Evolutionary conservation across 345 rosid species (phyloP), one percentile per base, ranked within the genome.

Genomic region (Eucalyptus coolabah): DNA sequence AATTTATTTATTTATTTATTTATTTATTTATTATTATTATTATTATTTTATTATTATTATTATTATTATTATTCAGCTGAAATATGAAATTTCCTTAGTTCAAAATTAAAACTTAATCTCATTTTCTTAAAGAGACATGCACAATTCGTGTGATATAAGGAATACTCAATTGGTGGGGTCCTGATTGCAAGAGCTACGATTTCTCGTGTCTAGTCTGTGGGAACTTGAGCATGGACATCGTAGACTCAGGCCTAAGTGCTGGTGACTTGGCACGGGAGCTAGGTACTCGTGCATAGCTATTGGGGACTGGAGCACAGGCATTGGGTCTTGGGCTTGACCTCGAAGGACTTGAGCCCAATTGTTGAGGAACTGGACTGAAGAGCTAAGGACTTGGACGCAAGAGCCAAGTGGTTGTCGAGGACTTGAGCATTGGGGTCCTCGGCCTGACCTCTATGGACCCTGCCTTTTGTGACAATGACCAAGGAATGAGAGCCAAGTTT

Each of bases 131-230:
- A 67, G 21, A n/a, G 37, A n/a, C 6, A 7, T 3, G 77, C 21
- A 34, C 24, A 2, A 69, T 69, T 69, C 7, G 2, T 69, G 24
- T 5, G 32, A 32, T 32, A 34, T 5, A 3, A 69, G 42, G 14
- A 10, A 69, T 18, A 69, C 24, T 5, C 23, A 9, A 19, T 21
- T 1, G 44, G 23, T 32, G 44, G 24, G 81, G 14, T 69, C 44
- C 2, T 37, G 7, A 3, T 69, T 9, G 26, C 81, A 69, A 19
- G 81, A 69, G 23, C 5, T 34, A 34, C 8, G 14, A 69, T 18
- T 8, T 3, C 44, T 69, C 7, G 13, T 5, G 44, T 34, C 44
- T 6, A 5, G 24, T 6, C 0, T 9, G 0, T 34, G 9, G 80
- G 12, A 69, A 69, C 7, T 40, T 2, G 4, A 34, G 44, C 81